A percentile compares a stretch with the other conserved stretches of the same genome.
Evolutionary conservation across 805 yeast species (phyloP).

Genomic region (Kodamaea kaohsiungensis): DNA sequence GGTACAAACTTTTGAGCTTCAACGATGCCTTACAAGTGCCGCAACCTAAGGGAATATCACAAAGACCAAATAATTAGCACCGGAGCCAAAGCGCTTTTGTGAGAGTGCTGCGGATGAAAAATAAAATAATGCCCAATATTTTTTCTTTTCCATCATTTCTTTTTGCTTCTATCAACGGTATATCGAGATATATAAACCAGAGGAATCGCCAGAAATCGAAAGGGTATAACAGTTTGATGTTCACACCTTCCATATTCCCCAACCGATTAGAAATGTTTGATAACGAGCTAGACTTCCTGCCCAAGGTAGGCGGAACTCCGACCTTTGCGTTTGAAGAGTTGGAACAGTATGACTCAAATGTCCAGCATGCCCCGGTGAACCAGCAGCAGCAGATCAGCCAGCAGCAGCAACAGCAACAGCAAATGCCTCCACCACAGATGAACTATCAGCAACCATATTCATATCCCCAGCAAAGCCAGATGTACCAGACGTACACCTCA

Average conservation of each 20-base stretch:
- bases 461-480: background rate
- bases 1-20: background rate
- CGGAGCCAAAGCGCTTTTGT: background rate
- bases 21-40: background rate
- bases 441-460: background rate
- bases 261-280: slow-evolving; percentile 21
- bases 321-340: background rate
- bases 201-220: background rate
- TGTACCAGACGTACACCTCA: background rate
- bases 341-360: background rate
- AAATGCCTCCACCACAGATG: background rate
- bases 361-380: background rate
- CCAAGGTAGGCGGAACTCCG: background rate
- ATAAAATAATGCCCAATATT: background rate
- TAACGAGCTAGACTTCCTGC: slow-evolving; percentile 4
- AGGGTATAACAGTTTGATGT: background rate
- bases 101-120: background rate
- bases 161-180: slow-evolving; percentile 2
- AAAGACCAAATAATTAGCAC: background rate
- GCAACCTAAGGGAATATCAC: background rate
- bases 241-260: slow-evolving; percentile 6
- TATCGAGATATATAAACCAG: slow-evolving; percentile 3
- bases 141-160: slow-evolving; percentile 1
- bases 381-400: background rate
- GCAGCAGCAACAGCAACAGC: background rate